Evolutionary conservation across 108 stramenopile genomes (phyloP).

Genomic region (Pseudonitzschia multistriata): DNA sequence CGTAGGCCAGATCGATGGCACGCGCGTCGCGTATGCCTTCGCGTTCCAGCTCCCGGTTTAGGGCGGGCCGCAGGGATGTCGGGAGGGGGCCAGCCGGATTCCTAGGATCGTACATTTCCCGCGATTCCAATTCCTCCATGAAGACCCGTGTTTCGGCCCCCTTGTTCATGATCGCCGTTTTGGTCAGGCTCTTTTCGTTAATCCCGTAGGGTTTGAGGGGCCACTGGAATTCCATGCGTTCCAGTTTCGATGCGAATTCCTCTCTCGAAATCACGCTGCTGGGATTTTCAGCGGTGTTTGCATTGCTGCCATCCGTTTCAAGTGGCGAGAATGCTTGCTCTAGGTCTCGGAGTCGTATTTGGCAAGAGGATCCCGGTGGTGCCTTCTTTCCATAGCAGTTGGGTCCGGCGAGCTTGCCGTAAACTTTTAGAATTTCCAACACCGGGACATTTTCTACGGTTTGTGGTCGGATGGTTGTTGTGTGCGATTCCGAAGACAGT

Average conservation of each 20-base stretch:
- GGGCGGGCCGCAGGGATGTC: conserved; percentile 31
- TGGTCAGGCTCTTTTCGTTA: conserved; percentile 19
- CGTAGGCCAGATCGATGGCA: conserved; percentile 7
- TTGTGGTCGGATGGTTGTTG: not conserved
- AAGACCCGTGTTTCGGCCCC: conserved; percentile 42
- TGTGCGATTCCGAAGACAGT: not conserved
- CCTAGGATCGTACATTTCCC: conserved; percentile 36
- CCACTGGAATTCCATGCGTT: conserved; percentile 30
- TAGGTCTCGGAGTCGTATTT: conserved; percentile 21
- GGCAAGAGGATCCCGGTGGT: conserved; percentile 39
- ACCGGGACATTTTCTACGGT: conserved; percentile 14
- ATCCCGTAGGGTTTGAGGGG: conserved; percentile 42
- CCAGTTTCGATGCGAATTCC: conserved; percentile 19
- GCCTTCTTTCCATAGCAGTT: conserved; percentile 33
- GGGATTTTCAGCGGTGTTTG: no score
- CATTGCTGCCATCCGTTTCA: not conserved
- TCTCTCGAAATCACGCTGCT: conserved; percentile 1
- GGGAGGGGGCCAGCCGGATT: conserved; percentile 43
- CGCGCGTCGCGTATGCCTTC: conserved; percentile 17
- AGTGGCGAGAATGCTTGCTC: not conserved
- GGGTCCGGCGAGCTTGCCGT: conserved; percentile 37
- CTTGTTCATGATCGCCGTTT: conserved; percentile 44
- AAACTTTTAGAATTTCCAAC: conserved; percentile 36
- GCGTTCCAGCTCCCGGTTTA: conserved; percentile 23
- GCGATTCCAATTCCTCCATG: conserved; percentile 37